A percentile compares a stretch with the other conserved stretches of the same genome.
Conservation (phyloP, 331 rosid species). For the Rhamnella rubrinervis region DNA sequence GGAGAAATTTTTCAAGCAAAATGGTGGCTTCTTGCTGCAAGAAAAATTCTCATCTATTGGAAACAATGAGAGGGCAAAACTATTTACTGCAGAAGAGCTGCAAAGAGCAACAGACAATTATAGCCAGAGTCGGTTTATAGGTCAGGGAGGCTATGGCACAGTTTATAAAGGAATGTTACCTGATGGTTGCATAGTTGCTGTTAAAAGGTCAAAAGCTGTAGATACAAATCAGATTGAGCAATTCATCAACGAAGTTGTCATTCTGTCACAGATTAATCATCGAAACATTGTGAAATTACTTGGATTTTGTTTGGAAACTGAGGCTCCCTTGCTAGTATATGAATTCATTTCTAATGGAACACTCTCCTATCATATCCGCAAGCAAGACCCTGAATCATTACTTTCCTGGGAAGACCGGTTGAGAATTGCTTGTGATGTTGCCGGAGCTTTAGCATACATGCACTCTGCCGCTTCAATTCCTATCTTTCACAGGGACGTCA, state of each 20-base stretch:
- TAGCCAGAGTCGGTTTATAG: constrained; percentile 48
- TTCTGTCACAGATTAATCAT: constrained; percentile 52
- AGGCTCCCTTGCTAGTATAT: constrained; percentile 47
- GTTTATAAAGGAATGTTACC: constrained; percentile 61
- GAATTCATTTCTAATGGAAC: constrained; percentile 55
- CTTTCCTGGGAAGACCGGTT: constrained; percentile 55
- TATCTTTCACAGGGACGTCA: constrained; percentile 56
- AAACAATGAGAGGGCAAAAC: constrained; percentile 39
- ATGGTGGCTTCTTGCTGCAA: constrained; percentile 52
- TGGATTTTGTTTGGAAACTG: constrained; percentile 54
- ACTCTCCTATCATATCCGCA: constrained; percentile 43
- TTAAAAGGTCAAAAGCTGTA: constrained; percentile 45
- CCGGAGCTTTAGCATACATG: constrained; percentile 61
- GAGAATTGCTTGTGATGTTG: constrained; percentile 54
- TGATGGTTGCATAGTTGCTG: constrained; percentile 54
- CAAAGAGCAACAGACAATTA: constrained; percentile 65
- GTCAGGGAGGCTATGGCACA: constrained; percentile 58
- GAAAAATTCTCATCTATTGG: constrained; percentile 38
- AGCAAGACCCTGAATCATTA: constrained; percentile 26
- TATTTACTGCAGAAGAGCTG: constrained; percentile 45
- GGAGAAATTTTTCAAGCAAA: constrained; percentile 51
- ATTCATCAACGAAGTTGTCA: constrained; percentile 56
- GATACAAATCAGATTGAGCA: constrained; percentile 46
- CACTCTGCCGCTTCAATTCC: constrained; percentile 55
- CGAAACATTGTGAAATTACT: constrained; percentile 57